These are phyloP conservation scores for Eragrostis tef DNA, from an alignment of 202 grass and related monocot species.

Conservation along the genomic window DNA sequence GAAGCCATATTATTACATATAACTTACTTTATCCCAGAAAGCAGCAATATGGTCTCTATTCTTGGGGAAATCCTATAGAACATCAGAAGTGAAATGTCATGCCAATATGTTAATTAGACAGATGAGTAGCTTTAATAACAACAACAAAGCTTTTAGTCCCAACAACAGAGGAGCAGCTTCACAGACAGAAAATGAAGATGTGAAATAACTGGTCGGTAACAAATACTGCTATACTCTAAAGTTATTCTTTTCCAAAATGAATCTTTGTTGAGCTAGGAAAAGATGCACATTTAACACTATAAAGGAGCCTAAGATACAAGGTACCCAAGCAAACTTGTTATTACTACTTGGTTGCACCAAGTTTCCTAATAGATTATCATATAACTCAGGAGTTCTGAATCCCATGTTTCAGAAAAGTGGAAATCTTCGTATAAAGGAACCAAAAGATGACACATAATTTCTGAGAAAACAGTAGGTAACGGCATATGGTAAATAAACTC, in stretches of 20 bases:
- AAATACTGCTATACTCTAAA: not conserved
- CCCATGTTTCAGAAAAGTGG: not conserved
- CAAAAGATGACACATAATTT: not conserved
- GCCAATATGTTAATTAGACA: slow-evolving; percentile 9
- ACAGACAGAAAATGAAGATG: not conserved
- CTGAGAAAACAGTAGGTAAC: not conserved
- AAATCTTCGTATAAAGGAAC: not conserved
- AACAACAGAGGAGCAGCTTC: not conserved
- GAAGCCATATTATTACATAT: slow-evolving; percentile 15
- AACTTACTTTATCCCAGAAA: slow-evolving; percentile 90
- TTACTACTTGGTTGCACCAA: not conserved
- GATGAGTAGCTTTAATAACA: not conserved
- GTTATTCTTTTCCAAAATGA: not conserved
- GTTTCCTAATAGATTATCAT: not conserved
- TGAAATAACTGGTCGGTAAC: slow-evolving; percentile 3
- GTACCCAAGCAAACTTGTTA: not conserved
- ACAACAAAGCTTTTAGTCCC: not conserved
- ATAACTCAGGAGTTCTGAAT: not conserved
- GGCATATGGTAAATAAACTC: not conserved
- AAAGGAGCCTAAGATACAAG: not conserved
- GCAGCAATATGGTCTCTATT: slow-evolving; percentile 68
- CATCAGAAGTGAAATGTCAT: slow-evolving; percentile 43
- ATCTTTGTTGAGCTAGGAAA: not conserved
- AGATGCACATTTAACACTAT: not conserved
- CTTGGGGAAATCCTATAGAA: slow-evolving; percentile 79